Evolutionary conservation across 352 stramenopile species (phyloP).

Genomic region (Pythium grandisporangium): DNA sequence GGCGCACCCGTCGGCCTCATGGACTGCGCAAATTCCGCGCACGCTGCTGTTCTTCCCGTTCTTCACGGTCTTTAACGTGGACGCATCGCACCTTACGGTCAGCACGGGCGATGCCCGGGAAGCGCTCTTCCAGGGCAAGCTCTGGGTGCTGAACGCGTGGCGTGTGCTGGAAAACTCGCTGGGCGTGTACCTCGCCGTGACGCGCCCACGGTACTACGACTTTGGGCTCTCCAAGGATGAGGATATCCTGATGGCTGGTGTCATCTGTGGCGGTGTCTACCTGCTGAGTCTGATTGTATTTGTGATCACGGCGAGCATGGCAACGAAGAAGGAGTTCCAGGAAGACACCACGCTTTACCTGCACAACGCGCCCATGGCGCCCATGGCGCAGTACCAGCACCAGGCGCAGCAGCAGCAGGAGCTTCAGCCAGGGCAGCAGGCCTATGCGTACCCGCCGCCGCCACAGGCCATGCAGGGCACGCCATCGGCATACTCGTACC

Average conservation of each 20-base stretch:
- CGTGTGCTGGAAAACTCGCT: slow-evolving; percentile 42
- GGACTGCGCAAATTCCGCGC: slow-evolving; percentile 24
- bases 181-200: slow-evolving; percentile 24
- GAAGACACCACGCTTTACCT: slow-evolving; percentile 13
- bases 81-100: slow-evolving; percentile 32
- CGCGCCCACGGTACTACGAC: slow-evolving; percentile 46
- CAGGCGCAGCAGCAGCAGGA: neutral
- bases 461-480: neutral
- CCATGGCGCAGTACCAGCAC: neutral
- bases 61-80: slow-evolving; percentile 51
- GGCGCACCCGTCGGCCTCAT: slow-evolving; percentile 22
- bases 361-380: neutral
- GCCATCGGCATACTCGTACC: too few species aligned
- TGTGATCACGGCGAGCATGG: slow-evolving; percentile 8
- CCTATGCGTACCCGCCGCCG: neutral
- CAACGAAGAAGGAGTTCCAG: neutral
- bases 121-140: slow-evolving; percentile 22
- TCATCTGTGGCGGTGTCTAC: slow-evolving; percentile 28
- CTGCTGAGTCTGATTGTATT: slow-evolving; percentile 19
- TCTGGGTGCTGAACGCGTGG: slow-evolving; percentile 39
- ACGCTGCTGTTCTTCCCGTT: slow-evolving; percentile 58
- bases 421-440: neutral
- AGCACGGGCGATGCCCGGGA: slow-evolving; percentile 17
- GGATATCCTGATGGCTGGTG: slow-evolving; percentile 22
- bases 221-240: slow-evolving; percentile 35